Evolutionary conservation across 495 filamentous ascomycete genomes (phyloP), one percentile per base, ranked within the genome.

Genomic region (Hyaloscypha variabilis): DNA sequence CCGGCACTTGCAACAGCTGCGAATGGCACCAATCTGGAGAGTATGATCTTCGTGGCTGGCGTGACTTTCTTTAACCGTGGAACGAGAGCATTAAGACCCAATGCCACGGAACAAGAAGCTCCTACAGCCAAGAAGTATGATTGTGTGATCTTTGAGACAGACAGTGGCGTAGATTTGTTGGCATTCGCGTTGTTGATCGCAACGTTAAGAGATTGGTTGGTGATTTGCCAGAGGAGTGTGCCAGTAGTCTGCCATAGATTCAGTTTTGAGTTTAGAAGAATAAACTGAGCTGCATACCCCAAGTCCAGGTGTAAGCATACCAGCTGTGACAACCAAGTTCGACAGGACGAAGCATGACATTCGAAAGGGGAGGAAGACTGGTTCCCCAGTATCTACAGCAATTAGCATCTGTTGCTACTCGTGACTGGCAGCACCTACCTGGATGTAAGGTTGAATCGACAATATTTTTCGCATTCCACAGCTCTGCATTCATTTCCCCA

Each of bases 151-250:
- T 92, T 92, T 8, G 87, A 85, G 64, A 85, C 83, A 29, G 91
- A 90, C 2, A 97, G 83, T 0, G 94, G 90, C 1, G 92, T 91
- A 21, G 92, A 96, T 73, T 99, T 99, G 84, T 99, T 99, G 46
- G 95, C 90, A 77, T 99, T 99, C 74, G 93, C 88, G 76, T 85
- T 91, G 84, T 99, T 99, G 82, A 99, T 95, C 50, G 91, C 93
- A 21, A 99, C 95, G 73, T 99, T 98, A 66, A 99, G 91, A 14
- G 93, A 97, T 76, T 99, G 95, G 77, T 99, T 99, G 52, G 91
- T 87, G 61, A 97, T 88, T 81, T 99, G 95, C 95, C 95, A 99
- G 67, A 88, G 88, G 36, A 99, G 83, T 8, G 92, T 97, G 30
- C 94, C 95, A 25, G 87, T 85, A 49, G 91, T 97, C 87, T 93